Percentiles rank a stretch among this genome's conserved stretches.
phyloP scores from a whole-genome alignment of 2,329 filamentous ascomycete genomes.

The Stromatinia cepivora region DNA sequence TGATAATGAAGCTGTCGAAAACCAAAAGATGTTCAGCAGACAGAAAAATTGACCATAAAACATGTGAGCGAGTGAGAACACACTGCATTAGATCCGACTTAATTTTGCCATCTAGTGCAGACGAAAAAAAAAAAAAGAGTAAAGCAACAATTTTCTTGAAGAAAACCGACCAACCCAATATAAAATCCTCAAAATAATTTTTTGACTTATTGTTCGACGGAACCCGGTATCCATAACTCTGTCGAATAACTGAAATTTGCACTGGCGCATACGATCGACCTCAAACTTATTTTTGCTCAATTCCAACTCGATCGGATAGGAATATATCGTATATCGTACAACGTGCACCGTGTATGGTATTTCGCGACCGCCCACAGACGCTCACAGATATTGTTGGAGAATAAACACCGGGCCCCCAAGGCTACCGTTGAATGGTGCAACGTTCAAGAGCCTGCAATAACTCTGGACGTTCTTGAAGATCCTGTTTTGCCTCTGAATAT shows the following conservation, averaged over 20 bases:
- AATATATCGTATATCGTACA: slow-evolving; percentile 14
- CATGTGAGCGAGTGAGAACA: slow-evolving; percentile 31
- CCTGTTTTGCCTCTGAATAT: slow-evolving; percentile 76
- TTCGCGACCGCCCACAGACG: slow-evolving; percentile 26
- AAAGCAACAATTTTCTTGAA: slow-evolving; percentile 35
- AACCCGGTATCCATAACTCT: slow-evolving; percentile 25
- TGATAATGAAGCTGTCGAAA: slow-evolving; percentile 17
- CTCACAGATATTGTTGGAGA: slow-evolving; percentile 24
- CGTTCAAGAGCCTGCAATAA: slow-evolving; percentile 80
- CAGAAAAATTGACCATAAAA: slow-evolving; percentile 21
- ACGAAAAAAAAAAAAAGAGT: slow-evolving; percentile 33
- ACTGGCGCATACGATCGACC: not conserved
- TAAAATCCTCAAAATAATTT: slow-evolving; percentile 23
- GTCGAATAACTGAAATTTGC: slow-evolving; percentile 17
- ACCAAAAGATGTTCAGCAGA: slow-evolving; percentile 18
- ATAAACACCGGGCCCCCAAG: slow-evolving; percentile 43
- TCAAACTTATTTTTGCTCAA: not conserved
- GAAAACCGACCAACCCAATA: slow-evolving; percentile 30
- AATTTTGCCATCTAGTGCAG: slow-evolving; percentile 42
- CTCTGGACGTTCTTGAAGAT: slow-evolving; percentile 77
- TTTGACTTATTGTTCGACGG: slow-evolving; percentile 21
- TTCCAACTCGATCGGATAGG: slow-evolving; percentile 1
- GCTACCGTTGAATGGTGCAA: slow-evolving; percentile 51
- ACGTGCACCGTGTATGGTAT: not conserved
- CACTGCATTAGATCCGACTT: slow-evolving; percentile 39